These are phyloP conservation scores for Euphorbia tirucalli DNA, from an alignment of 345 rosid species.

Conservation along the genomic window DNA sequence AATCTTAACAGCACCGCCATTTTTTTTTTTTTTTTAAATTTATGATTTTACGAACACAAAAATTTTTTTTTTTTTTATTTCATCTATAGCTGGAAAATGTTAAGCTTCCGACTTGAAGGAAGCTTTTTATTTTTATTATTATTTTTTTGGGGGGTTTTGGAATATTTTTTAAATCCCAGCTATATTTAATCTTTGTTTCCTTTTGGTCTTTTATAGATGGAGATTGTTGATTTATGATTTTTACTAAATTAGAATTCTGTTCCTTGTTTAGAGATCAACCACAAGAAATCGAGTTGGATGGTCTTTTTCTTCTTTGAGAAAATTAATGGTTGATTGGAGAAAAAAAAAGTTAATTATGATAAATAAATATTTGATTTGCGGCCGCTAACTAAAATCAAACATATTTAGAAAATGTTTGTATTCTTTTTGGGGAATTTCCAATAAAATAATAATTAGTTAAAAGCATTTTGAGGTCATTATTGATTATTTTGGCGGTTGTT, in stretches of 20 bases:
- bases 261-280: conserved; percentile 13
- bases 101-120: conserved; percentile 7
- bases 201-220: neutral
- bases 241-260: conserved; percentile 10
- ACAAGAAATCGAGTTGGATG: neutral
- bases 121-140: neutral
- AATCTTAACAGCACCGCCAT: conserved; percentile 3
- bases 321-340: neutral
- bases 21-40: neutral
- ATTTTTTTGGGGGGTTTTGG: neutral
- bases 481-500: no score
- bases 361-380: neutral
- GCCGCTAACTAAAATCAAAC: neutral
- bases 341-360: neutral
- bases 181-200: neutral
- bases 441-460: neutral
- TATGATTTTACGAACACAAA: neutral
- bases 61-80: no score
- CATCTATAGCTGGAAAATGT: neutral
- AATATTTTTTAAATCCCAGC: no score
- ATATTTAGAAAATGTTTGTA: neutral
- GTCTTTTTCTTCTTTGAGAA: neutral
- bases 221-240: neutral
- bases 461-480: no score
- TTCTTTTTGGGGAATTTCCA: neutral